A percentile compares a stretch with the other conserved stretches of the same genome.
phyloP scores from a whole-genome alignment of 805 yeast genomes.

The Starmerella stellata region DNA sequence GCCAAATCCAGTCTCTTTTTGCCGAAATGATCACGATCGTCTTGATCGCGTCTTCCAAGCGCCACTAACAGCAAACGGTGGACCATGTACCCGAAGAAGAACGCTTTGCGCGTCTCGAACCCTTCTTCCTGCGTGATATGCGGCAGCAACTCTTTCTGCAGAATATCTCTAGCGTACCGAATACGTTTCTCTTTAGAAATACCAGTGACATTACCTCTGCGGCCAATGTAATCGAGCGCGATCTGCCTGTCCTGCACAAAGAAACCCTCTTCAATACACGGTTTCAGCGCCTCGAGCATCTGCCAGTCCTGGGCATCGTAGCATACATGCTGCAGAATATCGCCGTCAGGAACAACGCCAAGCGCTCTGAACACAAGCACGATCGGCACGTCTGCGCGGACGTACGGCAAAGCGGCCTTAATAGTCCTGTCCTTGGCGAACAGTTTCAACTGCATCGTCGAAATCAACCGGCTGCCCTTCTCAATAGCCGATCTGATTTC shows the following conservation, averaged over 20 bases:
- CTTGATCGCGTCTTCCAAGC: conserved; percentile 90
- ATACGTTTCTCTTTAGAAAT: conserved; percentile 94
- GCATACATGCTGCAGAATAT: conserved; percentile 92
- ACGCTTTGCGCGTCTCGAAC: conserved; percentile 89
- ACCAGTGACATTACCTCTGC: conserved; percentile 95
- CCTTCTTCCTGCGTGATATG: conserved; percentile 97
- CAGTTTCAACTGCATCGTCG: conserved; percentile 84
- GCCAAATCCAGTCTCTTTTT: conserved; percentile 96
- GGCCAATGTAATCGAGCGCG: conserved; percentile 92
- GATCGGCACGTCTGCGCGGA: conserved; percentile 90
- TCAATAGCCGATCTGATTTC: conserved; percentile 94
- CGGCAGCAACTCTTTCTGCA: conserved; percentile 90
- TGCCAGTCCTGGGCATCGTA: conserved; percentile 98
- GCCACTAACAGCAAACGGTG: conserved; percentile 90
- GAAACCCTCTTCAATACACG: conserved; percentile 98
- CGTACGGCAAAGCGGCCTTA: conserved; percentile 89
- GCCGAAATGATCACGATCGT: conserved; percentile 99
- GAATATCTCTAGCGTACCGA: conserved; percentile 89
- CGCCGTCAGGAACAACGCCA: conserved; percentile 98
- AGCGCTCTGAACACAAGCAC: conserved; percentile 93
- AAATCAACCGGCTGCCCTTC: conserved; percentile 87
- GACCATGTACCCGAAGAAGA: conserved; percentile 93
- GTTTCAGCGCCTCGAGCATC: conserved; percentile 96
- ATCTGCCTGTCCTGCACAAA: conserved; percentile 96
- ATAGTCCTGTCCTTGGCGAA: conserved; percentile 69